Evolutionary conservation across 1,284 basidiomycete genomes (phyloP).

Genomic region (Peniophora sp.): DNA sequence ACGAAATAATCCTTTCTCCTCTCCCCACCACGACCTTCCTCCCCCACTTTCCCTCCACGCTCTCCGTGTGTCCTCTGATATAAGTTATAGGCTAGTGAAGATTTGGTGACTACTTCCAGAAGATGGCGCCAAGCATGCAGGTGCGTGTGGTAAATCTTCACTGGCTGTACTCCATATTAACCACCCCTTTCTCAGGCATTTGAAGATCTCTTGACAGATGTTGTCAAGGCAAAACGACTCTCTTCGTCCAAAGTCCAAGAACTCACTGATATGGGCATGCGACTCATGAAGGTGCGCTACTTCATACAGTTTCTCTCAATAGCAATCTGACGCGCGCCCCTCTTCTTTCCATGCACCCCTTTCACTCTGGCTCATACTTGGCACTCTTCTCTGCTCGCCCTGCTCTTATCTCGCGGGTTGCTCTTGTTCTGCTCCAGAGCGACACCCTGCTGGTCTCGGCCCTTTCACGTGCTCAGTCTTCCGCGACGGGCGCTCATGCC

Average conservation of each 20-base stretch:
- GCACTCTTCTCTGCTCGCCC: neutral
- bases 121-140: too few species aligned
- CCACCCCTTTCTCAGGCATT: conserved; percentile 31
- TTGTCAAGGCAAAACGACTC: conserved; percentile 72
- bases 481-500: conserved; percentile 57
- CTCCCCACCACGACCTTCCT: too few species aligned
- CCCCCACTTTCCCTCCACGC: too few species aligned
- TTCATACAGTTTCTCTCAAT: too few species aligned
- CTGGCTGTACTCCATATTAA: neutral
- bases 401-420: conserved; percentile 7
- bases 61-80: too few species aligned
- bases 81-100: too few species aligned
- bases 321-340: neutral
- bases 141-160: too few species aligned
- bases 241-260: conserved; percentile 77
- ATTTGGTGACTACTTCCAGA: too few species aligned
- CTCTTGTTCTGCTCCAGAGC: conserved; percentile 34
- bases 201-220: conserved; percentile 68
- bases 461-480: conserved; percentile 80
- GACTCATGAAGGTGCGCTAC: conserved; percentile 55
- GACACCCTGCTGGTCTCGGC: conserved; percentile 82
- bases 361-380: neutral
- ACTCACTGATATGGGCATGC: conserved; percentile 67
- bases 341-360: conserved; percentile 1
- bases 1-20: too few species aligned